A percentile compares a stretch with the other conserved stretches of the same genome.
These are phyloP conservation scores for Suillus lakei DNA, from an alignment of 768 basidiomycete species.

Conservation along the genomic window DNA sequence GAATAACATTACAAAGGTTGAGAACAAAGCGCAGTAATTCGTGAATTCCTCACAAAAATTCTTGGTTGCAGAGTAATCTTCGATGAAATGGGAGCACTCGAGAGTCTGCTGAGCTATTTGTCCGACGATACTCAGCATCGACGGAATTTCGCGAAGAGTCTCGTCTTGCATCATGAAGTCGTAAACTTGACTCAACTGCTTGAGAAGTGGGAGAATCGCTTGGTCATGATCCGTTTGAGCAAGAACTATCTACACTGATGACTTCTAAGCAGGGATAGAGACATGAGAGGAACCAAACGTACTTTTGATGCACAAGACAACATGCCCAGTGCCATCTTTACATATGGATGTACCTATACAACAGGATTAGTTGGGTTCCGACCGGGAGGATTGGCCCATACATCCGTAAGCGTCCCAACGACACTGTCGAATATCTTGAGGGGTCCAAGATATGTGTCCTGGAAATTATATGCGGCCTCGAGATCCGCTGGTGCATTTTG, in stretches of 20 bases:
- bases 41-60: constrained; percentile 19
- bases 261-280: neutral
- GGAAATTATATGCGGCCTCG: neutral
- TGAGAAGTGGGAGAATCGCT: neutral
- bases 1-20: no score
- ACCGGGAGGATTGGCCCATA: neutral
- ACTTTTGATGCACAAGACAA: constrained; percentile 1
- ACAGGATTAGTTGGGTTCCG: neutral
- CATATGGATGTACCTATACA: constrained; percentile 10
- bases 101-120: constrained; percentile 17
- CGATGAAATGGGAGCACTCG: constrained; percentile 33
- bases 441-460: constrained; percentile 4
- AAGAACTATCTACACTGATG: neutral
- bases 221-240: constrained; percentile 2
- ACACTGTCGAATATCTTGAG: constrained; percentile 5
- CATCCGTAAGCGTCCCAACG: neutral
- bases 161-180: neutral
- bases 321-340: constrained; percentile 1
- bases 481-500: no score
- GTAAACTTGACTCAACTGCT: neutral
- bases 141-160: neutral
- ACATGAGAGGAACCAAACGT: neutral
- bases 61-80: constrained; percentile 27
- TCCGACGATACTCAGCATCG: neutral
- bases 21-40: neutral